Base-by-base conservation (phyloP, 2,329 filamentous ascomycete genomes). In the Annulohypoxylon truncatum region DNA sequence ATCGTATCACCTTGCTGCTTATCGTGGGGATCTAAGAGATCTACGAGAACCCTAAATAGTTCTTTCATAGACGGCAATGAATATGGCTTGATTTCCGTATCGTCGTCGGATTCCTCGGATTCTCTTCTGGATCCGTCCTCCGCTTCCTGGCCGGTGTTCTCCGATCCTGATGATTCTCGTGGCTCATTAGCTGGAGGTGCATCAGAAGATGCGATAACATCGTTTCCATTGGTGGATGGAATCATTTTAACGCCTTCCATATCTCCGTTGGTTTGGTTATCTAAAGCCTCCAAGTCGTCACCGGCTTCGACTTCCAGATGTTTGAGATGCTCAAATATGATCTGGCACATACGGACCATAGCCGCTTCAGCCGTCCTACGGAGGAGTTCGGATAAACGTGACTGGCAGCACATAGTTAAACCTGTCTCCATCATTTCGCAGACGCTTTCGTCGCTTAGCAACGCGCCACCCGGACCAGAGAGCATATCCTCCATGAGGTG, bases 391-490 rank as follows among this genome's bases (percentile, higher is more conserved):
- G 94, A 97, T 66, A 98, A 89, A 59, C 95, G 89, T 59, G 92
- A 89, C 76, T 98, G 94, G 69, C 95, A 99, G 82, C 96, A 99
- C 83, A 99, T 98, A 76, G 94, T 97, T 71, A 99, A 81, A 1
- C 95, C 96, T 1, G 94, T 95, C 78, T 97, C 96, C 95, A 99
- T 98, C 94, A 99, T 98, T 78, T 97, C 94, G 77, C 96, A 99
- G 9, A 99, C 94, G 76, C 95, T 98, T 81, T 98, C 95, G 74
- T 99, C 96, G 63, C 95, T 96, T n/a, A 99, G 83, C 9, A 98
- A 88, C 71, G 96, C 91, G 35, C 96, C 96, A 28, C 95, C 94
- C 0, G 94, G 93, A 0, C 96, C 93, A 13, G 94, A 96, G 74
- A 99, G 90, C 92, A 99, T 97, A 75, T 94, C 92, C 79, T 99